Conservation (phyloP, 2,329 filamentous ascomycete genomes). For the Clarireedia monteithiana region DNA sequence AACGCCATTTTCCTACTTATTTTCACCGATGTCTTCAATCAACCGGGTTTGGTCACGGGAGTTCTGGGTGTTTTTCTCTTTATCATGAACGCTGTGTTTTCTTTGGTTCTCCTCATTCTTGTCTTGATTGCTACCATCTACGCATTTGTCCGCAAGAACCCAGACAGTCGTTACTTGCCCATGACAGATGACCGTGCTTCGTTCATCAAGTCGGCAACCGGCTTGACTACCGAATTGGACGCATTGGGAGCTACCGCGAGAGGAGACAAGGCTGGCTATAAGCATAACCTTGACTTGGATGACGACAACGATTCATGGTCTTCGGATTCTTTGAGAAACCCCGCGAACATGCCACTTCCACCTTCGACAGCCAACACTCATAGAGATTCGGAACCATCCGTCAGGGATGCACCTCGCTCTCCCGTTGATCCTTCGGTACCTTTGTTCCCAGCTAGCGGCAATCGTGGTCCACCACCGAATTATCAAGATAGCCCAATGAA, state of each 20-base stretch:
- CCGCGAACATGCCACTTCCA: slow-evolving; percentile 30
- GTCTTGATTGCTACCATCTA: slow-evolving; percentile 71
- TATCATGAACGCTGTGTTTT: slow-evolving; percentile 76
- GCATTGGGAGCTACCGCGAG: slow-evolving; percentile 82
- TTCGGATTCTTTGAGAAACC: slow-evolving; percentile 45
- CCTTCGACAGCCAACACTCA: slow-evolving; percentile 26
- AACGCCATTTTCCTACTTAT: slow-evolving; percentile 84
- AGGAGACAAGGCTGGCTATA: slow-evolving; percentile 63
- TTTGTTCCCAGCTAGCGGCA: slow-evolving; percentile 37
- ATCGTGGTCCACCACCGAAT: slow-evolving; percentile 26
- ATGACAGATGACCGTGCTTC: slow-evolving; percentile 95
- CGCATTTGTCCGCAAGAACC: slow-evolving; percentile 84
- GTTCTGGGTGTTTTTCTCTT: slow-evolving; percentile 87
- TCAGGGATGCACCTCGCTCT: slow-evolving; percentile 34
- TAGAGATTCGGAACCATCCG: slow-evolving; percentile 6
- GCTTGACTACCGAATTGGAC: slow-evolving; percentile 83
- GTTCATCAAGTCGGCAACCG: slow-evolving; percentile 93
- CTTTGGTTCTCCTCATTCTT: slow-evolving; percentile 74
- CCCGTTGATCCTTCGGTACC: slow-evolving; percentile 44
- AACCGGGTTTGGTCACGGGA: slow-evolving; percentile 75
- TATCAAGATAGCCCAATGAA: slow-evolving; percentile 24
- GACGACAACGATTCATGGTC: slow-evolving; percentile 65
- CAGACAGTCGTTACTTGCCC: slow-evolving; percentile 88
- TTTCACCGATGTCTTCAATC: slow-evolving; percentile 80
- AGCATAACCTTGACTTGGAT: slow-evolving; percentile 55